These are phyloP conservation scores for Colletotrichum musicola DNA, from an alignment of 2,329 filamentous ascomycete genomes.

Conservation along the genomic window DNA sequence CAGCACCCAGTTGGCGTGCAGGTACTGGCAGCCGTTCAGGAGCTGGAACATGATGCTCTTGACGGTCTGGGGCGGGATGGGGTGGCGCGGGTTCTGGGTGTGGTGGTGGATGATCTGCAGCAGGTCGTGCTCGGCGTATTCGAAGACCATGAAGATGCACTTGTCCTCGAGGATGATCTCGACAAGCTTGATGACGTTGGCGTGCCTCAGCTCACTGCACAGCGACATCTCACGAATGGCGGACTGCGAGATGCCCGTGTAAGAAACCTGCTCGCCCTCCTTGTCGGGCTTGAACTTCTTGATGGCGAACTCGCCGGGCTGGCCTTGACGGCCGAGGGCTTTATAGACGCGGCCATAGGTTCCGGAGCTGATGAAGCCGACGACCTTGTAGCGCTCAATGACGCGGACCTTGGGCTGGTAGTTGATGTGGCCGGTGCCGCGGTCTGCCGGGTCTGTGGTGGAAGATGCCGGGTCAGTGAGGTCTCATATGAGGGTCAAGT, in stretches of 20 bases:
- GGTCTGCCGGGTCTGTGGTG: constrained; percentile 64
- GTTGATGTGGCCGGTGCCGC: constrained; percentile 58
- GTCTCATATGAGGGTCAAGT: constrained; percentile 40
- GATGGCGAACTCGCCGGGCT: constrained; percentile 91
- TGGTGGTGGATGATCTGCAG: constrained; percentile 99
- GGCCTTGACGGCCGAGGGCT: constrained; percentile 80
- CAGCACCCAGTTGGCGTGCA: constrained; percentile 96
- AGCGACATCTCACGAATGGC: constrained; percentile 98
- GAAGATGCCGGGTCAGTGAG: constrained; percentile 50
- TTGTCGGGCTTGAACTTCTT: constrained; percentile 99
- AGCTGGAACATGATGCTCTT: constrained; percentile 97
- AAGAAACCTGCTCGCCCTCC: constrained; percentile 93
- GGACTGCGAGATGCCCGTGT: constrained; percentile 97
- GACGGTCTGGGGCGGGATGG: constrained; percentile 89
- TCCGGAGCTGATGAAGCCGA: constrained; percentile 97
- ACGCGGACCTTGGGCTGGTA: constrained; percentile 88
- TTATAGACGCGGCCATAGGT: constrained; percentile 99
- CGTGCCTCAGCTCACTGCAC: constrained; percentile 89
- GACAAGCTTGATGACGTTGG: constrained; percentile 89
- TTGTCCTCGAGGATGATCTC: constrained; percentile 99
- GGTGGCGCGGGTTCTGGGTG: constrained; percentile 86
- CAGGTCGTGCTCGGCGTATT: constrained; percentile 97
- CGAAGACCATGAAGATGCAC: constrained; percentile 99
- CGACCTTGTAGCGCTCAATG: constrained; percentile 92
- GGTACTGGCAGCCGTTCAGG: constrained; percentile 92